Conservation (phyloP, 1,139 yeast species). For the Candida mesenterica region DNA sequence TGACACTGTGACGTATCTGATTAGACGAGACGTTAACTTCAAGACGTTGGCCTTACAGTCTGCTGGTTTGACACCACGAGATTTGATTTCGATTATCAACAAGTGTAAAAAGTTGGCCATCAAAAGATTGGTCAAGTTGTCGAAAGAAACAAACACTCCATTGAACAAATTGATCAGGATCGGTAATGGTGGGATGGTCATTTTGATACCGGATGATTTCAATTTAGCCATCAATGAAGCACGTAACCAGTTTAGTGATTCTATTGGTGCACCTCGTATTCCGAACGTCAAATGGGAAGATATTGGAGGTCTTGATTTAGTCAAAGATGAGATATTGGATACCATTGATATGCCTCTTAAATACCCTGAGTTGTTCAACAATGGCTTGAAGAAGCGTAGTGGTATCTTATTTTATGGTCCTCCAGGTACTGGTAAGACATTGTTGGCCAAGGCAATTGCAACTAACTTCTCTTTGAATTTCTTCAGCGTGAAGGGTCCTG, state of each 20-base stretch:
- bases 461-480: conserved; percentile 90
- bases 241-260: conserved; percentile 82
- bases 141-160: conserved; percentile 15
- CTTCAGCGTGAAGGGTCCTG: conserved; percentile 96
- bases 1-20: conserved; percentile 22
- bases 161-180: conserved; percentile 30
- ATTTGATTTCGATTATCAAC: conserved; percentile 68
- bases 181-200: conserved; percentile 54
- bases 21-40: conserved; percentile 56
- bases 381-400: conserved; percentile 88
- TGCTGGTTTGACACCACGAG: conserved; percentile 90
- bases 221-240: conserved; percentile 77
- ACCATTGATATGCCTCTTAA: conserved; percentile 95
- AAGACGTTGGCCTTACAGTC: conserved; percentile 74
- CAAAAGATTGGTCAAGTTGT: conserved; percentile 42
- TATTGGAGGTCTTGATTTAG: conserved; percentile 86
- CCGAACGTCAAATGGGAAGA: conserved; percentile 96
- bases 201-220: conserved; percentile 63
- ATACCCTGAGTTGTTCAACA: conserved; percentile 83
- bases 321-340: conserved; percentile 88
- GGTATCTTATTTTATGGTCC: conserved; percentile 96
- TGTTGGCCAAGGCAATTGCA: conserved; percentile 94
- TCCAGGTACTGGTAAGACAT: conserved; percentile 96
- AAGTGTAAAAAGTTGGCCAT: conserved; percentile 61
- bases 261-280: conserved; percentile 95